A percentile compares a stretch with the other conserved stretches of the same genome.
Conservation (phyloP, 2,329 filamentous ascomycete species). For the Cladosporium sp. region DNA sequence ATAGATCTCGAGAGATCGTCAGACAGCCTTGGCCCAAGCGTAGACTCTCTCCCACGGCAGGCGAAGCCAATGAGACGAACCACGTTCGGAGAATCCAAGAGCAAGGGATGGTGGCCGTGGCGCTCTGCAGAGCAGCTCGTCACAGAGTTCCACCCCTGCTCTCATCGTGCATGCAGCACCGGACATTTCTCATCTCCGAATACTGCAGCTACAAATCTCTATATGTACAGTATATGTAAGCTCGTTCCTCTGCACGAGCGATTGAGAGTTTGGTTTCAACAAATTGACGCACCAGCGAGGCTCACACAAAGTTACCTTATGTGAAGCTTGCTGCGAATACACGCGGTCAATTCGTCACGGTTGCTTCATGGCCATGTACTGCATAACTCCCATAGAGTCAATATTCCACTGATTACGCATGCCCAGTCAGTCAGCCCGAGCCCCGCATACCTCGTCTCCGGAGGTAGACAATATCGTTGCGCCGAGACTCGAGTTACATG, state of each 20-base stretch:
- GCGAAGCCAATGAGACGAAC: slow-evolving; percentile 1
- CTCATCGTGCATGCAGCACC: slow-evolving; percentile 15
- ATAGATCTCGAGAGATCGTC: slow-evolving; percentile 17
- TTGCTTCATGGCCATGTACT: neutral
- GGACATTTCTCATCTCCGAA: slow-evolving; percentile 11
- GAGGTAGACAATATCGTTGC: neutral
- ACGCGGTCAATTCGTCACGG: neutral
- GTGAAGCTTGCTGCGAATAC: neutral
- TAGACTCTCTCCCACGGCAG: neutral
- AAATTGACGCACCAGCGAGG: neutral
- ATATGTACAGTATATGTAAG: neutral
- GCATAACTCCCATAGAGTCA: neutral
- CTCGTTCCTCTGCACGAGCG: neutral
- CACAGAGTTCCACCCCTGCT: slow-evolving; percentile 6
- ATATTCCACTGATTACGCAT: neutral
- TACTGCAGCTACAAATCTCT: neutral
- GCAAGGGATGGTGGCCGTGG: slow-evolving; percentile 3
- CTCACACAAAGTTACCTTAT: neutral
- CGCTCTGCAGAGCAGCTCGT: slow-evolving; percentile 16
- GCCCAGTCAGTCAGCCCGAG: neutral
- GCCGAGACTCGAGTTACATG: slow-evolving; percentile 7
- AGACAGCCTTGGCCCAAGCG: slow-evolving; percentile 17
- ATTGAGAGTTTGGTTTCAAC: neutral
- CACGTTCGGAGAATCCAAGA: neutral
- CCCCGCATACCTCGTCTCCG: neutral